phyloP scores from a whole-genome alignment of 352 stramenopile genomes.

The Phytophthora crassamura region DNA sequence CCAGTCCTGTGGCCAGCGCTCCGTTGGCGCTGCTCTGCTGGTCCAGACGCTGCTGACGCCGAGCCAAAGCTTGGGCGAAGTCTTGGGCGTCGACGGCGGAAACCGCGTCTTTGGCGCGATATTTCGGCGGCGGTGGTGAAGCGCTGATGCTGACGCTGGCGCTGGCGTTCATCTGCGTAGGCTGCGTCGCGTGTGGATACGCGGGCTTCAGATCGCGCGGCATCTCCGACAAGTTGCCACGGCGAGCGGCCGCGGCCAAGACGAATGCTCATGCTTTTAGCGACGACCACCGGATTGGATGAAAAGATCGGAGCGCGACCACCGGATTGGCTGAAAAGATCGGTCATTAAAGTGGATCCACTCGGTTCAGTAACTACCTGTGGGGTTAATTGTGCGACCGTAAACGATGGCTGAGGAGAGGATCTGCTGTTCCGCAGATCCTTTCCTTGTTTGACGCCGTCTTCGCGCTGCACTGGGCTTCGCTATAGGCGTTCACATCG shows the following conservation, averaged over 20 bases:
- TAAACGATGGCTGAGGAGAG: too few species aligned
- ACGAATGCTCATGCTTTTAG: slow-evolving; percentile 24
- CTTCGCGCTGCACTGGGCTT: slow-evolving; percentile 1
- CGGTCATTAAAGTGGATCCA: slow-evolving; percentile 1
- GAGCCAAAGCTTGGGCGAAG: slow-evolving; percentile 25
- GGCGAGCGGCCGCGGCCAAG: slow-evolving; percentile 15
- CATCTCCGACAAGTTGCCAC: slow-evolving; percentile 35
- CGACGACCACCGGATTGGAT: too few species aligned
- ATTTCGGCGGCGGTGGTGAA: not conserved
- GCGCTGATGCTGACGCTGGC: not conserved
- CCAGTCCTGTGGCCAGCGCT: slow-evolving; percentile 19
- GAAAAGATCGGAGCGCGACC: slow-evolving; percentile 2
- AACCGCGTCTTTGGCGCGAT: slow-evolving; percentile 8
- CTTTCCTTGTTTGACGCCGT: slow-evolving; percentile 5
- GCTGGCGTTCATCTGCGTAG: slow-evolving; percentile 28
- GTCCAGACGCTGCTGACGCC: slow-evolving; percentile 33
- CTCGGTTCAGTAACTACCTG: not conserved
- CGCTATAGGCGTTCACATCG: not conserved
- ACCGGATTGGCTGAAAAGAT: slow-evolving; percentile 6
- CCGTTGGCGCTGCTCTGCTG: not conserved
- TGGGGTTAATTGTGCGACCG: too few species aligned
- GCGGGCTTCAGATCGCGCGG: slow-evolving; percentile 40
- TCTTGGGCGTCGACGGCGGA: slow-evolving; percentile 3
- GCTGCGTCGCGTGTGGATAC: slow-evolving; percentile 26
- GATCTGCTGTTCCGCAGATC: slow-evolving; percentile 24